Base-by-base conservation (phyloP, 306 rosid species). In the Alnus glutinosa region DNA sequence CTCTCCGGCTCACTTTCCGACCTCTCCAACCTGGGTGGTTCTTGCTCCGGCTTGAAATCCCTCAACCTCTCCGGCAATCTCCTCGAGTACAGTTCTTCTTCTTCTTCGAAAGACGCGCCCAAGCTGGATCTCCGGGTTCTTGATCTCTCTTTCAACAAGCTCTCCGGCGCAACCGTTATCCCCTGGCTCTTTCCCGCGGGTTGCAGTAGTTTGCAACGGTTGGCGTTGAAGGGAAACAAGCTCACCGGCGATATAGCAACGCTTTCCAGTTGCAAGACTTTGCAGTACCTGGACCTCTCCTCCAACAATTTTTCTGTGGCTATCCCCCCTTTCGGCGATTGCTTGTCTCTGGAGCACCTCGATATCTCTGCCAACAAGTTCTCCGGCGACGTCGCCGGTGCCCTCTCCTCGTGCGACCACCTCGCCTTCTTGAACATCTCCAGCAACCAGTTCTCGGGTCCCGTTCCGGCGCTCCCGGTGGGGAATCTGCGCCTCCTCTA, bases 321-420 rank as follows among this genome's bases (percentile, higher is more conserved):
- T 2, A 42, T 91, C 64, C 94, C 98, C 8, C 80, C 92, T 1
- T 87, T 95, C 0, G 98, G 97, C 2, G 86, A 93, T 16, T 90
- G 99, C 51, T 82, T 79, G 16, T 82, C 86, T 16, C 79, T 95
- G 0, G 55, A 85, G 3, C 16, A 85, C 70, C 89, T 95, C 7
- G 99, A 95, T 77, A 76, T 95, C 75, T 95, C 99, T n/a, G 81
- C 85, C 23, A 95, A 95, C 78, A 91, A 89, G 64, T 88, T 83
- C 74, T 64, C 71, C 72, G 96, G 97, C 77, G 97, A 91, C 86
- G 76, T 91, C 47, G 84, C 82, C 0, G 54, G 6, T 8, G 73
- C 85, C 2, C 59, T 93, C 19, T 80, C 91, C 0, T 19, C 86
- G 1, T 96, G 99, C 71, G 49, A 32, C 14, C 37, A 48, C 3